Percentiles rank a stretch among this genome's conserved stretches.
These are phyloP conservation scores for Pseudonitzschia pungens DNA, from an alignment of 108 stramenopile genomes.

Conservation along the genomic window DNA sequence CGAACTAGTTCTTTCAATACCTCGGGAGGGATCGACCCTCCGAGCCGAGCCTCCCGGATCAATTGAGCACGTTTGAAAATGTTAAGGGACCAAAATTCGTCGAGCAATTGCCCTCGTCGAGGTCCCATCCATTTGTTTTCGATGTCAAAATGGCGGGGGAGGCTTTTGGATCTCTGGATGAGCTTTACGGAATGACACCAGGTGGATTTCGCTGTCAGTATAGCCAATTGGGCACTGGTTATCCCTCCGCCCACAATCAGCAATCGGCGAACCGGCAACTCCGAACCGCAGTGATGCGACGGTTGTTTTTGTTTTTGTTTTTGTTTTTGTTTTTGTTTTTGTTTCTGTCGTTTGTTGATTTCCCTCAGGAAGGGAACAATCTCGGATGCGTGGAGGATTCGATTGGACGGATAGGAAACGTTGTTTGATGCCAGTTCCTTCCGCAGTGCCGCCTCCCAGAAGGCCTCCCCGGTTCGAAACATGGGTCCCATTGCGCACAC, in stretches of 20 bases:
- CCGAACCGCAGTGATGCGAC: background rate
- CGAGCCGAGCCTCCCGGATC: slow-evolving; percentile 23
- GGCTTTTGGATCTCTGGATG: slow-evolving; percentile 20
- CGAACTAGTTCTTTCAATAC: slow-evolving; percentile 1
- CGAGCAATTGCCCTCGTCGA: slow-evolving; percentile 24
- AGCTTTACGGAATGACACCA: slow-evolving; percentile 25
- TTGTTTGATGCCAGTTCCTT: background rate
- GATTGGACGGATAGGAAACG: background rate
- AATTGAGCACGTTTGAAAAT: slow-evolving; percentile 5
- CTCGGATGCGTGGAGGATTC: background rate
- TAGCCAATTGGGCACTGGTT: slow-evolving; percentile 16
- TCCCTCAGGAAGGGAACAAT: slow-evolving; percentile 9
- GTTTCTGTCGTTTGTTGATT: background rate
- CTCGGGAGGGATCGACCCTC: slow-evolving; percentile 30
- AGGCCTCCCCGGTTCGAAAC: slow-evolving; percentile 14
- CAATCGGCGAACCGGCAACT: background rate
- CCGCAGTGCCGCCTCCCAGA: slow-evolving; percentile 9
- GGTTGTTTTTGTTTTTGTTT: background rate
- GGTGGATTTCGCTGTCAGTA: slow-evolving; percentile 17
- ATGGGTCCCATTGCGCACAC: slow-evolving; percentile 37
- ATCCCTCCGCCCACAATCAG: slow-evolving; percentile 12
- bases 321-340: too few relatives aligned
- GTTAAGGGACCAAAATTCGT: slow-evolving; percentile 33
- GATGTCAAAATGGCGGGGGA: slow-evolving; percentile 30
- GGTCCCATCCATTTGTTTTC: slow-evolving; percentile 41